A percentile compares a stretch with the other conserved stretches of the same genome.
These are phyloP conservation scores for Apiospora sp. DNA, from an alignment of 2,329 filamentous ascomycete genomes.

Conservation along the genomic window DNA sequence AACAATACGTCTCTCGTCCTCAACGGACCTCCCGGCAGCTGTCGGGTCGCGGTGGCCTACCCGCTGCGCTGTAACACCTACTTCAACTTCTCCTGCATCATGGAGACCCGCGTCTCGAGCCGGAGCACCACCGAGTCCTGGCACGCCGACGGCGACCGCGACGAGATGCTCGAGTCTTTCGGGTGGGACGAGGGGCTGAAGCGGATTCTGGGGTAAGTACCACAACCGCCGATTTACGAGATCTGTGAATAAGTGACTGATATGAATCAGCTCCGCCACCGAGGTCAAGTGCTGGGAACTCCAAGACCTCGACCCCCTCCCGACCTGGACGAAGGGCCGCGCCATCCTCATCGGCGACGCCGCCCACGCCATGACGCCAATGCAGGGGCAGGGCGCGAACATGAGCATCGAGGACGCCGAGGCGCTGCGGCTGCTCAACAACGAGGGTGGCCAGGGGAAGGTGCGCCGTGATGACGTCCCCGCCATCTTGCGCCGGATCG, in stretches of 20 bases:
- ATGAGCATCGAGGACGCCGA: slow-evolving; percentile 38
- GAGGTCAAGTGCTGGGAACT: slow-evolving; percentile 35
- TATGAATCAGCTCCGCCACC: slow-evolving; percentile 21
- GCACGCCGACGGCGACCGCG: neutral
- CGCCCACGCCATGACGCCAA: slow-evolving; percentile 36
- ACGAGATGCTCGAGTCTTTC: slow-evolving; percentile 10
- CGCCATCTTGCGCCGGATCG: slow-evolving; percentile 8
- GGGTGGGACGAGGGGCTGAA: neutral
- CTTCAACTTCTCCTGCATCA: slow-evolving; percentile 19
- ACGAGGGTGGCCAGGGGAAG: slow-evolving; percentile 3
- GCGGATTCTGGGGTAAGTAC: neutral
- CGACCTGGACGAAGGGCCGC: slow-evolving; percentile 25
- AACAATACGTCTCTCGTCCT: neutral
- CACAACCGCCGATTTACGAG: slow-evolving; percentile 35
- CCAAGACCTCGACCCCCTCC: slow-evolving; percentile 33
- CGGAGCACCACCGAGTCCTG: slow-evolving; percentile 5
- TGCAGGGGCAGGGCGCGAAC: slow-evolving; percentile 35
- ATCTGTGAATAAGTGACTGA: slow-evolving; percentile 43
- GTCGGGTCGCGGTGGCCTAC: neutral
- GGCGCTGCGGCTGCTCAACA: slow-evolving; percentile 28
- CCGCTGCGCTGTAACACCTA: neutral
- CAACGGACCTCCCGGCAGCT: neutral
- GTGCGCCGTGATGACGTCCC: slow-evolving; percentile 8
- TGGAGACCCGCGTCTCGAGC: neutral
- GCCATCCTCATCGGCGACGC: slow-evolving; percentile 27